These are phyloP conservation scores for Scedosporium boydii DNA, from an alignment of 2,329 filamentous ascomycete species.

Conservation along the genomic window DNA sequence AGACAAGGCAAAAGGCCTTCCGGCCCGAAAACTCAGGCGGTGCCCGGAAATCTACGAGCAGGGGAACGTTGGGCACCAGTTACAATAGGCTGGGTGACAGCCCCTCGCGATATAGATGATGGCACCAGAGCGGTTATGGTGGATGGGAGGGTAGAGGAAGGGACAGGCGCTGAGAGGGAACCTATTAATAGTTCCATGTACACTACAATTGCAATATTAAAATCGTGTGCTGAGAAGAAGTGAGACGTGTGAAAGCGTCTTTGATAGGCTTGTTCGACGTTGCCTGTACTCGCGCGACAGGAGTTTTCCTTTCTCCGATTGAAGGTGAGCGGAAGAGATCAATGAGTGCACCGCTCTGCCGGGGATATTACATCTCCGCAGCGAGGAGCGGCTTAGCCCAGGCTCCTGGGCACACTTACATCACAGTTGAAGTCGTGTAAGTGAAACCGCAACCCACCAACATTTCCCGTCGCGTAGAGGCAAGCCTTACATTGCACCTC, in stretches of 20 bases:
- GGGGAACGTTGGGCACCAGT: slow-evolving; percentile 2
- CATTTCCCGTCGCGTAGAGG: not conserved
- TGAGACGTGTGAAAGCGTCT: not conserved
- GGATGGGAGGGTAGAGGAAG: not conserved
- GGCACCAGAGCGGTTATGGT: not conserved
- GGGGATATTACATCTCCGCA: not conserved
- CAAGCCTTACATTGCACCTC: not conserved
- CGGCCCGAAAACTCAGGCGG: slow-evolving; percentile 2
- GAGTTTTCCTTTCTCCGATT: no score
- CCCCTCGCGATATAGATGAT: not conserved
- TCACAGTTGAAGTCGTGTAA: not conserved
- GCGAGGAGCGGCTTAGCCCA: not conserved
- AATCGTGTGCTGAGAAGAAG: not conserved
- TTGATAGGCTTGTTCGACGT: no score
- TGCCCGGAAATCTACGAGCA: slow-evolving; percentile 6
- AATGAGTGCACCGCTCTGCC: not conserved
- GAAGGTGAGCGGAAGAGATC: no score
- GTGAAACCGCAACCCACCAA: not conserved
- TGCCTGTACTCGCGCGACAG: no score
- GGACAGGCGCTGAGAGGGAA: not conserved
- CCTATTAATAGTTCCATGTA: slow-evolving; percentile 1
- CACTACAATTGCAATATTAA: not conserved
- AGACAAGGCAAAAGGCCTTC: not conserved
- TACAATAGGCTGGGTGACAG: not conserved
- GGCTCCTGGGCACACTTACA: not conserved